phyloP scores from a whole-genome alignment of 2,329 filamentous ascomycete genomes.

The Akanthomyces muscarius region DNA sequence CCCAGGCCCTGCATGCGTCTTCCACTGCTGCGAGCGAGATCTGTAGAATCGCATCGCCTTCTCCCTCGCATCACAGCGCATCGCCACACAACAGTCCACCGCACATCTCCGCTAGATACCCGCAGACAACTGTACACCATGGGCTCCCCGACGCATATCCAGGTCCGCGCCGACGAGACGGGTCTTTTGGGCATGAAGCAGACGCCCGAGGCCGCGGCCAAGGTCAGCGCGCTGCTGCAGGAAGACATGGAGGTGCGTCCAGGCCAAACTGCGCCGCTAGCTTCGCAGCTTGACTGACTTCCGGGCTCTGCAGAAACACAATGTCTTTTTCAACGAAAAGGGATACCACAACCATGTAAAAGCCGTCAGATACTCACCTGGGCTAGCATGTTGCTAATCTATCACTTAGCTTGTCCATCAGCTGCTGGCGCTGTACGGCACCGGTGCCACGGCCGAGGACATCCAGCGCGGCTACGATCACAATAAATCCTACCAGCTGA shows the following conservation, averaged over 20 bases:
- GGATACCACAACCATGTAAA: conserved; percentile 78
- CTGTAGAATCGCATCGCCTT: neutral
- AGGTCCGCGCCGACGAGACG: conserved; percentile 44
- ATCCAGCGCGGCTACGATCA: conserved; percentile 61
- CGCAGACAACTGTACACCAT: conserved; percentile 28
- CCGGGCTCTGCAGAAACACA: conserved; percentile 39
- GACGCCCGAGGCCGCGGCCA: conserved; percentile 57
- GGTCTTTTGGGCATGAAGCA: conserved; percentile 47
- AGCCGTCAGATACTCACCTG: no score
- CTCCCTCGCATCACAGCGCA: neutral
- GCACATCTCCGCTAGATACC: neutral
- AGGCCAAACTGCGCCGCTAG: neutral
- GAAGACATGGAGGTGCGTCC: conserved; percentile 60
- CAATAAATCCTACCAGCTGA: conserved; percentile 65
- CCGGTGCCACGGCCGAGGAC: conserved; percentile 58
- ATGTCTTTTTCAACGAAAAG: conserved; percentile 73
- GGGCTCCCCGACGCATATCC: conserved; percentile 46
- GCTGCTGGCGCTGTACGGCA: conserved; percentile 70
- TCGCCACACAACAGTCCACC: neutral
- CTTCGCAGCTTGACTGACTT: neutral
- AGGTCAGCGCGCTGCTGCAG: conserved; percentile 66
- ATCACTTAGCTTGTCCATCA: conserved; percentile 61
- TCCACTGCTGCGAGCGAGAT: neutral
- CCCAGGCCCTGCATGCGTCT: neutral
- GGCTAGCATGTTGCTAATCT: no score